Evolutionary conservation across 257 asterid species (phyloP).

Genomic region (Primulina tabacum): DNA sequence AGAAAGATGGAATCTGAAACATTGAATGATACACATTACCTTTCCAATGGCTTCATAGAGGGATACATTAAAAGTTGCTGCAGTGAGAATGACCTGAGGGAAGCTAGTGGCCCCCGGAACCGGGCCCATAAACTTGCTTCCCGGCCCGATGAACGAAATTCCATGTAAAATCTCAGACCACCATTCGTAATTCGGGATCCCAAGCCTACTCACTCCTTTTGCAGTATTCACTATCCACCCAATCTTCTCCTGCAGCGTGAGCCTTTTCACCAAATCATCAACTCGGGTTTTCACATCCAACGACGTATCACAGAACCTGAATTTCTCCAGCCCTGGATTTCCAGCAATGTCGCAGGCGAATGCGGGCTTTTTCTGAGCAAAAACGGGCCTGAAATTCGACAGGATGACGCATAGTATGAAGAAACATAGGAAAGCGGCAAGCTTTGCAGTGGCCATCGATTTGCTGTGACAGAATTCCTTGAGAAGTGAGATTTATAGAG

Average conservation of each 20-base stretch:
- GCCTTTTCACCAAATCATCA: conserved; percentile 27
- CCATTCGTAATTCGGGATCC: conserved; percentile 42
- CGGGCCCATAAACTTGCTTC: conserved; percentile 26
- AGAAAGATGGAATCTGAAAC: neutral
- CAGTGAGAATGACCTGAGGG: conserved; percentile 50
- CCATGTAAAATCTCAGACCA: conserved; percentile 61
- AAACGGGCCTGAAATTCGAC: neutral
- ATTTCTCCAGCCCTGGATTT: conserved; percentile 21
- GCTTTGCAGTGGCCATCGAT: conserved; percentile 30
- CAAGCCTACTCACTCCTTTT: conserved; percentile 15
- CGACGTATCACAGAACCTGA: conserved; percentile 29
- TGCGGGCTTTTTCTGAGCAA: conserved; percentile 26
- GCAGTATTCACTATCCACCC: conserved; percentile 28
- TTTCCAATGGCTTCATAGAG: conserved; percentile 44
- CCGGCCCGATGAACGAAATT: conserved; percentile 34
- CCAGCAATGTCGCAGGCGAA: conserved; percentile 31
- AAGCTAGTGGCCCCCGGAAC: conserved; percentile 56
- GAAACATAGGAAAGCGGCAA: conserved; percentile 21
- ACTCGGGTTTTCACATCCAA: conserved; percentile 29
- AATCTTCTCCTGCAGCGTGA: conserved; percentile 35
- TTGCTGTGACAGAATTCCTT: conserved; percentile 5
- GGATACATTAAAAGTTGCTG: conserved; percentile 47
- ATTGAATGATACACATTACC: neutral
- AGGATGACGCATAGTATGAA: conserved; percentile 7
- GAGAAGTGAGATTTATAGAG: conserved; percentile 25